phyloP scores from a whole-genome alignment of 441 rosid genomes.

The Raphanus hybrid region DNA sequence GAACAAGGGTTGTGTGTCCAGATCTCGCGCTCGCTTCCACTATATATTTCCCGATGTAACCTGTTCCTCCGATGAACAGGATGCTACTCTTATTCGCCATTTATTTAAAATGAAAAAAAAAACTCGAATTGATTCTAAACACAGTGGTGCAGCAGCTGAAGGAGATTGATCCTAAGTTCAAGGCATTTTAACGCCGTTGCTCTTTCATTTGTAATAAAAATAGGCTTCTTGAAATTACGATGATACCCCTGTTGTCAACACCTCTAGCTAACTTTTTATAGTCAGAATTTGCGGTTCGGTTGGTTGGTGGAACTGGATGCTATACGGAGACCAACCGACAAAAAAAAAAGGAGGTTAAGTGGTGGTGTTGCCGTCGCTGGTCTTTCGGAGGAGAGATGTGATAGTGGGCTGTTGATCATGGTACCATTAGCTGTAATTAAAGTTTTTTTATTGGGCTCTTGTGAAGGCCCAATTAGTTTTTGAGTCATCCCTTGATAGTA shows the following conservation, averaged over 20 bases:
- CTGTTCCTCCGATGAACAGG: slow-evolving; percentile 45
- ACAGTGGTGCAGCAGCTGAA: background rate
- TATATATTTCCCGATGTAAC: slow-evolving; percentile 42
- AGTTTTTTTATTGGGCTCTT: background rate
- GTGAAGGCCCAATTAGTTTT: background rate
- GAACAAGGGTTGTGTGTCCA: slow-evolving; percentile 38
- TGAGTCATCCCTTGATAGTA: background rate
- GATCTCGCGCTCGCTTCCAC: slow-evolving; percentile 46
- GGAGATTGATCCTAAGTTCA: background rate
- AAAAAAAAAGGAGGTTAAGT: background rate
- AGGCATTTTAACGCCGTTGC: background rate
- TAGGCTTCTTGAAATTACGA: background rate
- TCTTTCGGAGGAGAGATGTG: background rate
- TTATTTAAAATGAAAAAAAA: background rate
- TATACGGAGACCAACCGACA: background rate
- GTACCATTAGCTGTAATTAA: background rate
- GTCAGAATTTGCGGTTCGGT: slow-evolving; percentile 22
- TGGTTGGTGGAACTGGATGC: slow-evolving; percentile 30
- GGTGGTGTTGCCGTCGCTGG: background rate
- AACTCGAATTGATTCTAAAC: background rate
- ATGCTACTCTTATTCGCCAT: slow-evolving; percentile 46
- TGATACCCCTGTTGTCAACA: background rate
- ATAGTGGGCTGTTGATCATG: slow-evolving; percentile 2
- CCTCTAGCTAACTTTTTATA: background rate
- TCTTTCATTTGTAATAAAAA: background rate